A percentile compares a stretch with the other conserved stretches of the same genome.
phyloP scores from a whole-genome alignment of 768 basidiomycete genomes.

The Gautieria morchelliformis region DNA sequence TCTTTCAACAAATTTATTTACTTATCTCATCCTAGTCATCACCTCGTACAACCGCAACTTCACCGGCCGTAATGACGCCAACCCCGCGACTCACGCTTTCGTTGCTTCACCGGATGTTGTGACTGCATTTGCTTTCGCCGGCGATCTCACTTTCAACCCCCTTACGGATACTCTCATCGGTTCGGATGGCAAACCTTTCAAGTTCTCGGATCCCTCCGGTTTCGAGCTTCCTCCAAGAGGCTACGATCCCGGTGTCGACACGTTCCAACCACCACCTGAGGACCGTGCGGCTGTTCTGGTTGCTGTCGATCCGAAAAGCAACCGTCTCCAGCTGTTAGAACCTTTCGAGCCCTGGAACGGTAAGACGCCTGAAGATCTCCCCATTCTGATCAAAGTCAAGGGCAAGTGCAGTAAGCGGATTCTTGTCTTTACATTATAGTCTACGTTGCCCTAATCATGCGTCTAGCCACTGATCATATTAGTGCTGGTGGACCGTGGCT shows the following conservation, averaged over 20 bases:
- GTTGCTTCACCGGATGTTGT: constrained; percentile 92
- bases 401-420: constrained; percentile 93
- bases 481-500: constrained; percentile 98
- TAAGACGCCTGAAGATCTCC: constrained; percentile 80
- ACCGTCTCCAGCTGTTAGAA: constrained; percentile 83
- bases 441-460: constrained; percentile 4
- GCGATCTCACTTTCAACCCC: constrained; percentile 93
- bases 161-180: constrained; percentile 82
- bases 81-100: constrained; percentile 97
- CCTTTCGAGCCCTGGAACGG: constrained; percentile 93
- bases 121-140: constrained; percentile 94
- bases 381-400: constrained; percentile 94
- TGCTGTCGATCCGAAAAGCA: constrained; percentile 73
- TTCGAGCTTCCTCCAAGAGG: constrained; percentile 90
- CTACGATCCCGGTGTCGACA: constrained; percentile 94
- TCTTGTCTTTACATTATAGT: neutral
- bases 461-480: constrained; percentile 80
- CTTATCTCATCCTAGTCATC: constrained; percentile 50
- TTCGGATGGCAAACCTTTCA: constrained; percentile 92
- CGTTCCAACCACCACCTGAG: constrained; percentile 88
- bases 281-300: constrained; percentile 81
- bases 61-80: constrained; percentile 98
- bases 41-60: constrained; percentile 99
- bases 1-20: neutral
- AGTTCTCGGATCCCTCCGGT: constrained; percentile 87